phyloP scores from a whole-genome alignment of 495 filamentous ascomycete genomes.

The Evansstolkia leycettana region DNA sequence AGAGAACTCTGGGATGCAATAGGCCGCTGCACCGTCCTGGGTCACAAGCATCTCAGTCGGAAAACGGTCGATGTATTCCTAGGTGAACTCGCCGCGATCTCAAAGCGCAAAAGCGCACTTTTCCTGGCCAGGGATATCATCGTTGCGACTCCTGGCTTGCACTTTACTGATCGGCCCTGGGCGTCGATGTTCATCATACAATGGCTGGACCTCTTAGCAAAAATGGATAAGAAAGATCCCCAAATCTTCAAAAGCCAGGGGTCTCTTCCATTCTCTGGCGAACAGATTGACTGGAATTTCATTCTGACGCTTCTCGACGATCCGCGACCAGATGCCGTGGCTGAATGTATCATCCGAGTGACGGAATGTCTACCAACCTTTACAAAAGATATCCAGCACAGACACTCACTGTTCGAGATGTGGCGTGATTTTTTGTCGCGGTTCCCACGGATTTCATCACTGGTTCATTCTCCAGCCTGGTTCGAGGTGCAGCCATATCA shows the following conservation, averaged over 20 bases:
- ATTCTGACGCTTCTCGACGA: constrained; percentile 10
- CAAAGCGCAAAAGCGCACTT: constrained; percentile 4
- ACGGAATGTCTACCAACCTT: constrained; percentile 19
- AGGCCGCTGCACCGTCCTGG: constrained; percentile 24
- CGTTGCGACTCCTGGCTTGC: constrained; percentile 12
- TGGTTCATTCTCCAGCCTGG: constrained; percentile 19
- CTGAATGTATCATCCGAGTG: constrained; percentile 18
- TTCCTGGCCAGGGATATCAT: constrained; percentile 23
- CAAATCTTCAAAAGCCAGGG: background rate
- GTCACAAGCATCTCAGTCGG: constrained; percentile 19
- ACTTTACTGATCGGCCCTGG: constrained; percentile 11
- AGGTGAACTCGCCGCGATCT: constrained; percentile 8
- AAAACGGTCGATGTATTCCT: constrained; percentile 22
- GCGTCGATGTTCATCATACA: constrained; percentile 15
- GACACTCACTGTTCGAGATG: constrained; percentile 12
- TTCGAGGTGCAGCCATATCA: constrained; percentile 5
- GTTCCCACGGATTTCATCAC: constrained; percentile 8
- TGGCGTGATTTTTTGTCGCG: constrained; percentile 22
- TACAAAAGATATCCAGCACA: constrained; percentile 3
- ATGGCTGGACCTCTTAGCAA: constrained; percentile 11
- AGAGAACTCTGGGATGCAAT: constrained; percentile 29
- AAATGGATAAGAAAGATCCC: constrained; percentile 1
- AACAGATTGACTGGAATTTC: constrained; percentile 2
- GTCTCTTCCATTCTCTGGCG: too few relatives aligned
- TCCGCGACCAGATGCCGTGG: constrained; percentile 14